Base-by-base conservation (phyloP, 768 basidiomycete species). In the Termitomyces sp. region DNA sequence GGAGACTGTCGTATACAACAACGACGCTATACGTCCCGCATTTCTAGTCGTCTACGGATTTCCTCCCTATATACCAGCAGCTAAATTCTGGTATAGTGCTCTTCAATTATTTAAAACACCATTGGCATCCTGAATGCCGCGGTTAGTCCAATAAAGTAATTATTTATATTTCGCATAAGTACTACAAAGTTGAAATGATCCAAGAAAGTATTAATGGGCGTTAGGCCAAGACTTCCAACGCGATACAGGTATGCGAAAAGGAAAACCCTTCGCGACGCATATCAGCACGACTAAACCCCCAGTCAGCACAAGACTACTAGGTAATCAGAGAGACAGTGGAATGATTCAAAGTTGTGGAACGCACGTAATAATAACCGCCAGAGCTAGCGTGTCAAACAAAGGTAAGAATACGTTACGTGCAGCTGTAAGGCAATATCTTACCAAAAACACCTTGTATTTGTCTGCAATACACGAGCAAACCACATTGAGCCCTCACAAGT, bases 1-100 rank as follows among this genome's bases (percentile, higher is more conserved):
- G 67, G 86, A 87, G 67, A 86, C 83, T 4, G 84, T 87, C 8
- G 84, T 85, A 14, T 87, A 87, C 62, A 64, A 73, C 45, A 86
- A 86, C 63, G 84, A 86, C 61, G 85, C 86, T 30, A 80, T 86
- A 62, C 80, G 84, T 8, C 86, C 86, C 18, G 83, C 83, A 0
- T 88, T 80, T 69, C 73, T 87, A 56, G 68, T 88, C n/a, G 78
- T 86, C 20, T 88, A 87, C 63, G 83, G 80, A 18, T 68, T 75
- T 33, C 59, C 60, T 35, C 67, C 72, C 10, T 63, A 66, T 50
- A 61, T 32, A 56, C 62, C 53, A 50, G 56, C 20, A 63, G 66
- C 69, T 35, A 75, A 73, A 58, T 49, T 77, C 9, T 71, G 69
- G 28, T 58, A 70, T 33, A 60, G 75, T 14, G 61, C 80, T 24